A percentile compares a stretch with the other conserved stretches of the same genome.
Conservation (phyloP, 495 filamentous ascomycete genomes). For the Daldinia loculata region DNA sequence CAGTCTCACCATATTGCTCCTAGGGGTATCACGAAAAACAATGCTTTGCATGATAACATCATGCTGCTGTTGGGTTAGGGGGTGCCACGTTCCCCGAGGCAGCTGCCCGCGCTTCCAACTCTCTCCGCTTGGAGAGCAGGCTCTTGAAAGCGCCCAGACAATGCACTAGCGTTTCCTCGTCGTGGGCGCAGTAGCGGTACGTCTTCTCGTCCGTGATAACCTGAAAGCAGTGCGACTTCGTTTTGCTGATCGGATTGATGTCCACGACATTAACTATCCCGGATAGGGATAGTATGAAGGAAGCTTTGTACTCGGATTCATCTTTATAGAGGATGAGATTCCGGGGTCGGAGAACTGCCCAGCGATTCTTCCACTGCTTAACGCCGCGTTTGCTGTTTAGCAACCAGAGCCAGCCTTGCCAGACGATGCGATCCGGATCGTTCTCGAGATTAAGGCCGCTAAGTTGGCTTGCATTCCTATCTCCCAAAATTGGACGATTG, state of each 20-base stretch:
- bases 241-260: slow-evolving; percentile 84
- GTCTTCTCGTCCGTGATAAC: slow-evolving; percentile 94
- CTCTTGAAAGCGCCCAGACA: slow-evolving; percentile 93
- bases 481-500: slow-evolving; percentile 42
- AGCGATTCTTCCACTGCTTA: slow-evolving; percentile 92
- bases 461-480: slow-evolving; percentile 65
- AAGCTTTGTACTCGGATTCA: slow-evolving; percentile 86
- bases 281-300: slow-evolving; percentile 80
- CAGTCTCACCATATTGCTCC: slow-evolving; percentile 28
- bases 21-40: slow-evolving; percentile 42
- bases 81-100: slow-evolving; percentile 35
- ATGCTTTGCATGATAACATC: slow-evolving; percentile 14
- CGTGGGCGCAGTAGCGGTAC: slow-evolving; percentile 82
- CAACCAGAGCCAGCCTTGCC: slow-evolving; percentile 89
- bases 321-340: slow-evolving; percentile 93
- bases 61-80: slow-evolving; percentile 14
- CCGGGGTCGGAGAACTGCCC: slow-evolving; percentile 89
- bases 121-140: slow-evolving; percentile 75
- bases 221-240: slow-evolving; percentile 87
- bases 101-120: slow-evolving; percentile 55
- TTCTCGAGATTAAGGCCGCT: slow-evolving; percentile 61
- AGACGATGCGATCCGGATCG: slow-evolving; percentile 79
- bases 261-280: slow-evolving; percentile 92
- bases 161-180: slow-evolving; percentile 83
- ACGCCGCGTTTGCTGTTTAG: slow-evolving; percentile 87